Evolutionary conservation across 805 yeast genomes (phyloP).

Genomic region (Isabelozyma pseudorhagii): DNA sequence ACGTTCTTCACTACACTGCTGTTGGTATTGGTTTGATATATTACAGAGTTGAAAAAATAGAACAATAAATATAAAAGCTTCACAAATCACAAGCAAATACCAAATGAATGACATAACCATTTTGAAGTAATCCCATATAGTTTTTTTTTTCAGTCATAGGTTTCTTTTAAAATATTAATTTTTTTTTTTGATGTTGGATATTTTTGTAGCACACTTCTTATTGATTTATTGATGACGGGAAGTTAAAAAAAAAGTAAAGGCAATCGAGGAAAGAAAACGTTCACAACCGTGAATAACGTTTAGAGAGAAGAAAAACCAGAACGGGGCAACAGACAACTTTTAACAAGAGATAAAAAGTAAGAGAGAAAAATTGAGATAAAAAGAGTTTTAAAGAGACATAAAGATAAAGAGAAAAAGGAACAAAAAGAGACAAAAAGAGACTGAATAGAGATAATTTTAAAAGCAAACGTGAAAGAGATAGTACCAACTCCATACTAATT

Average conservation of each 20-base stretch:
- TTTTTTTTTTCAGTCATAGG: too few species aligned
- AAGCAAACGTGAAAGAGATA: neutral
- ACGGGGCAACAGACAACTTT: neutral
- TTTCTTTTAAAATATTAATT: too few species aligned
- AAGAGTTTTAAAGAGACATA: neutral
- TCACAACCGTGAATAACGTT: neutral
- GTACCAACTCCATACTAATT: constrained; percentile 9
- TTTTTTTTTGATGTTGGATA: neutral
- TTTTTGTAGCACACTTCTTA: neutral
- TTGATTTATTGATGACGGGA: neutral
- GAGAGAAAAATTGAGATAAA: neutral
- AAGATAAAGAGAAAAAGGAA: neutral
- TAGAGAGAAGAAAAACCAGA: neutral
- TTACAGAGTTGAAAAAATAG: neutral
- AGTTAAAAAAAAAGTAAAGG: neutral
- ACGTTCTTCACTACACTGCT: too few species aligned
- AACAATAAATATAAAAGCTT: neutral
- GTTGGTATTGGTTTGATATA: neutral
- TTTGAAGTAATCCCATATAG: neutral
- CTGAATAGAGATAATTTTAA: neutral
- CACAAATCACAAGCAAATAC: neutral
- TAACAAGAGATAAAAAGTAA: neutral
- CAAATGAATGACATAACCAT: neutral
- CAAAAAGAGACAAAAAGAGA: neutral
- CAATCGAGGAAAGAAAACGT: neutral